Evolutionary conservation across 106 monocot genomes (phyloP), one percentile per base, ranked within the genome.

Genomic region (Apostasia ramifera): DNA sequence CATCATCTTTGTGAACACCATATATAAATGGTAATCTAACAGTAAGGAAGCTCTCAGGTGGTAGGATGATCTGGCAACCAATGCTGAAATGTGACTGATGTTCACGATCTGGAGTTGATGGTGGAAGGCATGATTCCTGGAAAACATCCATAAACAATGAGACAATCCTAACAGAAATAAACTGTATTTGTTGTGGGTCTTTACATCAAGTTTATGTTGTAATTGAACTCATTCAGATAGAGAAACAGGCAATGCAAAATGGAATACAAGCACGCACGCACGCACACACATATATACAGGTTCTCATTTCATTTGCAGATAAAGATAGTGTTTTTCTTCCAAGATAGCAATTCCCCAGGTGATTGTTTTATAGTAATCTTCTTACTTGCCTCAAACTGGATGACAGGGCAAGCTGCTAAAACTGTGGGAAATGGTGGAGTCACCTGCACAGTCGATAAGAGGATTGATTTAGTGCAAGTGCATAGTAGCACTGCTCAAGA

Each of bases 1-100:
- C 80, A 77, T 82, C 83, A 74, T 71, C 76, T 52, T 72, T 71
- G 69, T 76, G 66, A 58, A 90, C 74, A 61, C 93, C 98, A 77
- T 93, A 99, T 43, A 99, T 76, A 77, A 99, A 99, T 63, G 98
- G 93, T 26, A 99, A 80, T 53, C 85, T 87, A 42, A 99, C 58
- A 55, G 88, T 72, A 71, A 93, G 74, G 78, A 93, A 93, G 76
- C 98, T 99, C 57, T 90, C 90, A 5, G 98, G 88, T 66, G 98
- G 98, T 69, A 99, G 73, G 52, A 90, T 81, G 68, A 93, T 81
- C 59, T 53, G 81, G 64, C 80, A 84, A 66, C 78, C 90, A 74
- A 88, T 57, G 58, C 81, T 85, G 66, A 98, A 98, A 41, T 40
- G 67, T 54, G 81, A 81, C 62, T 90, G 82, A 53, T 76, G 74